Evolutionary conservation across 305 asterid genomes (phyloP), one percentile per base, ranked within the genome.

Genomic region (Fraxinus sp.): DNA sequence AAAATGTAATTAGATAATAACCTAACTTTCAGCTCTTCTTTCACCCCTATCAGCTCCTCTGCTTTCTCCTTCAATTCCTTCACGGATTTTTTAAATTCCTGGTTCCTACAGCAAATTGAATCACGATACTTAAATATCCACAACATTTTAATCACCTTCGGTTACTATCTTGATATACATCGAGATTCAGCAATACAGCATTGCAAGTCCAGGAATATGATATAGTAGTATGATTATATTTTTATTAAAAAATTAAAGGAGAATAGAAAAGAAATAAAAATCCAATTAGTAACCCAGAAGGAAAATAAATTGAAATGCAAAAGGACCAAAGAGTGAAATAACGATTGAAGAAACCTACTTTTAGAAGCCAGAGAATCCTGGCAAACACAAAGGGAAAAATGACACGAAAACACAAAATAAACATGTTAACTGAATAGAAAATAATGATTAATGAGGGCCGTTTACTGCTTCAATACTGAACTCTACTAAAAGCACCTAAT

Each of bases 21-120:
- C 99, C 98, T 94, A 85, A 86, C 87, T 88, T 92, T 92, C 83
- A 94, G 86, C 81, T 87, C 93, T 86, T 96, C 97, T 86, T 88
- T 93, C 57, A 85, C 97, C 32, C 87, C 95, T 86, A 92, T 91
- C 41, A 94, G 79, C 78, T 90, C 91, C 66, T 91, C 97, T 0
- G 97, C 95, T 83, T 92, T 94, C 84, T 91, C 96, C 85, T 96
- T 94, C 62, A 96, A 87, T 66, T 91, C 94, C 86, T 96, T 91
- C 18, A 96, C 87, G 0, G 99, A 90, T 87, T 89, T 79, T 82
- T 94, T 87, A 37, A 96, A 83, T n/a, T 96, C 95, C 79, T 86
- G 91, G 83, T 91, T 91, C 62, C 99, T 96, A 87, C 84, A 79
- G 26, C 52, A 87, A 81, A 76, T 57, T 75, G 79, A 77, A 41